Base-by-base conservation (phyloP, 768 basidiomycete genomes). In the Lyophyllum shimeji region DNA sequence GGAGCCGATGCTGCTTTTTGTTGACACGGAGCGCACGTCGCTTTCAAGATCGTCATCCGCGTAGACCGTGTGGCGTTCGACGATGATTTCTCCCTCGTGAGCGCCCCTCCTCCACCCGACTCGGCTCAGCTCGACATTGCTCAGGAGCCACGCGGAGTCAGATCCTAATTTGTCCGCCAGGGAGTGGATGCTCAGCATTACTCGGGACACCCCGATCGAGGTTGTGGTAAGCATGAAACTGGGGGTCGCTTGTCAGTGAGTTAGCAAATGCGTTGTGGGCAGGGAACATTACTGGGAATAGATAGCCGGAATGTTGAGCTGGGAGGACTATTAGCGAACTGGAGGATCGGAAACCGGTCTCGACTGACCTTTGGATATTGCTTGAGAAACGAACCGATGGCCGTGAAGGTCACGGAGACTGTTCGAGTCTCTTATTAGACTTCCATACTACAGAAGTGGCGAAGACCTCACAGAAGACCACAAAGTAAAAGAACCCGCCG, bases 71-170 rank as follows among this genome's bases (percentile, higher is more conserved):
- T 50, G 29, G 12, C 63, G 59, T 23, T 73, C 73, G 7, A 74
- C 66, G 46, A 73, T 67, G 18, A 79, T 64, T 55, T 78, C 77
- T 13, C 75, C 71, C 40, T 72, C 71, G 25, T 59, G 68, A 7
- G 60, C 58, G 7, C 76, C 77, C 11, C 25, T 63, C 23, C 66
- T 69, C 73, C 75, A 77, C 1, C 62, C 68, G 2, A 80, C 71
- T 23, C 78, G 75, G 39, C 72, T 74, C 23, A 81, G 68, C 63
- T 81, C 78, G 6, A 74, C 71, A 56, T 76, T 71, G 60, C 69
- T 79, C 21, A 81, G 69, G 7, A 80, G 64, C 77, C 74, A 79
- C 11, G 70, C 68, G 1, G 75, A 70, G 33, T 76, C 73, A 7
- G 78, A 74, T 29, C 76, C 73, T 18, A 74, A 63, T 17, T 68